Percentiles rank a stretch among this genome's conserved stretches.
These are phyloP conservation scores for Aquanectria penicillioides DNA, from an alignment of 2,329 filamentous ascomycete species.

Conservation along the genomic window DNA sequence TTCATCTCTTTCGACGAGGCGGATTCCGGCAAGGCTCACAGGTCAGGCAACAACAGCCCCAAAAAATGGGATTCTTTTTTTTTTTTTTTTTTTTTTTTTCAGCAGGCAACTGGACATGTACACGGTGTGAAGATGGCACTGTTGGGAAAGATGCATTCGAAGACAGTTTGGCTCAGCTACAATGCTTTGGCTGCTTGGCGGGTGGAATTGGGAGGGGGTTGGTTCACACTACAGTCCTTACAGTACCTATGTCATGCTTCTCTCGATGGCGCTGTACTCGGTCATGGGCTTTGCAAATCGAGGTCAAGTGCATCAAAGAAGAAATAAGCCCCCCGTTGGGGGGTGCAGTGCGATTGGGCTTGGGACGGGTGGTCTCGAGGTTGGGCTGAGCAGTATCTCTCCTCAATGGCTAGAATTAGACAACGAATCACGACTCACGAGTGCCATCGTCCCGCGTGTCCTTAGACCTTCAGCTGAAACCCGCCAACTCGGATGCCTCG, in stretches of 20 bases:
- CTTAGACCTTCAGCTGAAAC: conserved; percentile 9
- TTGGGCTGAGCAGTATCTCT: conserved; percentile 12
- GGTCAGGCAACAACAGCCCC: conserved; percentile 15
- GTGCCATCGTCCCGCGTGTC: conserved; percentile 14
- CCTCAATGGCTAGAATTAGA: conserved; percentile 15
- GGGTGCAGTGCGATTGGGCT: conserved; percentile 14
- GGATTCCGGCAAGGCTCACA: neutral
- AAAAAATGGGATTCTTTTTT: neutral
- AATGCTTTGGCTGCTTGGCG: neutral
- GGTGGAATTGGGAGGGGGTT: neutral
- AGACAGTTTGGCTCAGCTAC: conserved; percentile 3
- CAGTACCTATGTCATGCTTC: conserved; percentile 5
- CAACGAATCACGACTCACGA: conserved; percentile 16
- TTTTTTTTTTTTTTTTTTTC: no score
- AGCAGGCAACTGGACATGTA: conserved; percentile 5
- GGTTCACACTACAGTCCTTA: neutral
- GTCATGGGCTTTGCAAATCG: no score
- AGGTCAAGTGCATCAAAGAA: conserved; percentile 4
- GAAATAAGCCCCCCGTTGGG: neutral
- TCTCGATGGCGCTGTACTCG: neutral
- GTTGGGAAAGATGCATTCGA: neutral
- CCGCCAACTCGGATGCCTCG: neutral
- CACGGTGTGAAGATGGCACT: conserved; percentile 18
- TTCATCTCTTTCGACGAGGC: neutral
- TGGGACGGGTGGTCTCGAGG: neutral